phyloP scores from a whole-genome alignment of 2,329 filamentous ascomycete species.

The Rhexocercosporidium sp. region DNA sequence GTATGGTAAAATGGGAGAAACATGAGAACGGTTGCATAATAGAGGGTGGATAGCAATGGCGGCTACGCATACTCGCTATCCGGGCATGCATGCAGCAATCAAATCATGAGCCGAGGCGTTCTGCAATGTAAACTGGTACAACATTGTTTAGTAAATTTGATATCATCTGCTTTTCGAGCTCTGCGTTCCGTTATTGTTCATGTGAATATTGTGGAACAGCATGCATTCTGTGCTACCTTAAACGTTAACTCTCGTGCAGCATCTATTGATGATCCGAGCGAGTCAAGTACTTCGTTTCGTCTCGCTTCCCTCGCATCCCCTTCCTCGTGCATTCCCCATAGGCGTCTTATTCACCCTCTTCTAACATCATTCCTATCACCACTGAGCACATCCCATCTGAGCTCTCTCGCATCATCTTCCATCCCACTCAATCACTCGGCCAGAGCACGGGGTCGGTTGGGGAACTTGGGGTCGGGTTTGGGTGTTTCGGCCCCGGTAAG shows the following conservation, averaged over 20 bases:
- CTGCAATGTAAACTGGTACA: slow-evolving; percentile 7
- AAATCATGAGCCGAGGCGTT: slow-evolving; percentile 9
- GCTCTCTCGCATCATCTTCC: not conserved
- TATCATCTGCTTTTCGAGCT: slow-evolving; percentile 9
- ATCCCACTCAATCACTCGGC: too few relatives aligned
- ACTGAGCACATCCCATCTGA: not conserved
- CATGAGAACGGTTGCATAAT: slow-evolving; percentile 5
- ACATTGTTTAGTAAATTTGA: slow-evolving; percentile 7
- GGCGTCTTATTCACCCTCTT: not conserved
- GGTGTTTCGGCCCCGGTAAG: not conserved
- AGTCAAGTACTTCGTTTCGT: not conserved
- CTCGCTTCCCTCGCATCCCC: not conserved
- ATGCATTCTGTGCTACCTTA: not conserved
- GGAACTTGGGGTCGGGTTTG: not conserved
- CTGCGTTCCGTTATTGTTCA: not conserved
- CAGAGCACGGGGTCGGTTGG: not conserved
- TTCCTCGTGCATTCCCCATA: not conserved
- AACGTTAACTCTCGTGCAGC: not conserved
- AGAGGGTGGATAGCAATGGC: slow-evolving; percentile 1
- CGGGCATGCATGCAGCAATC: not conserved
- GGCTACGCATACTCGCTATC: not conserved
- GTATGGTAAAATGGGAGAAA: not conserved
- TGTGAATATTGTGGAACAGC: not conserved
- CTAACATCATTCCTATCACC: not conserved
- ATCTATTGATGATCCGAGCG: not conserved